Conservation (phyloP, 225 moss, liverwort and hornwort species). For the Pseudoscleropodium purum region DNA sequence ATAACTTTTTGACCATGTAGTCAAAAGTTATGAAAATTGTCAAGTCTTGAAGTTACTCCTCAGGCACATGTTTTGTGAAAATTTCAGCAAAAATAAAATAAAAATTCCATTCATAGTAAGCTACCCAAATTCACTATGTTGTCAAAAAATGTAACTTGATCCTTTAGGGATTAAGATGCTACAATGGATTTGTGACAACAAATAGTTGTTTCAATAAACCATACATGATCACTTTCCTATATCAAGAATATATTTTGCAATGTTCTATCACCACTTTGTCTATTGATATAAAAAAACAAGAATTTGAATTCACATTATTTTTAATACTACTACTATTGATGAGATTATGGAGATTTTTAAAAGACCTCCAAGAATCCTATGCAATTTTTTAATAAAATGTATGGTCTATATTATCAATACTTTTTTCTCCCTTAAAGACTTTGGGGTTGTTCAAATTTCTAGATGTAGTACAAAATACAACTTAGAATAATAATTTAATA, state of each 20-base stretch:
- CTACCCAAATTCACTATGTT: too few relatives aligned
- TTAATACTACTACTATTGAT: not conserved
- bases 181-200: not conserved
- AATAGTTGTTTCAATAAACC: not conserved
- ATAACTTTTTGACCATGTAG: too few relatives aligned
- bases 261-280: not conserved
- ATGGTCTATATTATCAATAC: not conserved
- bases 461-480: not conserved
- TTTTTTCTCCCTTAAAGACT: fast-evolving
- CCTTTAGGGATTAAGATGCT: not conserved
- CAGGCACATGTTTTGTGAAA: too few relatives aligned
- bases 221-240: not conserved
- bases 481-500: not conserved
- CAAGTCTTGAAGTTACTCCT: too few relatives aligned
- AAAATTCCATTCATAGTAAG: too few relatives aligned
- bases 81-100: too few relatives aligned
- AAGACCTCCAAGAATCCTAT: not conserved
- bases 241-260: not conserved
- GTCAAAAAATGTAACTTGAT: too few relatives aligned
- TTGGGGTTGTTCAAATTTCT: not conserved
- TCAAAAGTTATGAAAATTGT: too few relatives aligned
- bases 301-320: not conserved
- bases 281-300: not conserved
- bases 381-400: not conserved
- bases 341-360: not conserved